Conservation (phyloP, 225 moss, liverwort and hornwort species). For the Ulota crispa region DNA sequence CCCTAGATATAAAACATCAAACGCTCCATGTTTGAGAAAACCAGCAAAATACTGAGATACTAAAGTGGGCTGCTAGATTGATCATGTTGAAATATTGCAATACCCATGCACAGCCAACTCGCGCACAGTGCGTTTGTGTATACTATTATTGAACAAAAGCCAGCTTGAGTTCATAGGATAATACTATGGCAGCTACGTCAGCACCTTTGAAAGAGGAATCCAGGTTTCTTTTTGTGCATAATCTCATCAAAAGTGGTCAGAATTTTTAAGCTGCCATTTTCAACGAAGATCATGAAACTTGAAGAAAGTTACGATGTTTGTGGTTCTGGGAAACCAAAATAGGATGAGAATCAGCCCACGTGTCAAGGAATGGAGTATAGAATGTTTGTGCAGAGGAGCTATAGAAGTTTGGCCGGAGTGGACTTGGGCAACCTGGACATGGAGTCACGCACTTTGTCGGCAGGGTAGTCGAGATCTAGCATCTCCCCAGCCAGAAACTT, state of each 20-base stretch:
- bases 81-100: too few relatives aligned
- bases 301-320: background rate
- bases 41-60: too few relatives aligned
- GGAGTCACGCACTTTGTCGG: conserved; percentile 37
- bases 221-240: background rate
- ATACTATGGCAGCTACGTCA: background rate
- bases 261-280: too few relatives aligned
- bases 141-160: background rate
- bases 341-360: too few relatives aligned
- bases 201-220: background rate
- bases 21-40: too few relatives aligned
- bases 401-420: background rate
- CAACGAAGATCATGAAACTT: too few relatives aligned
- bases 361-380: too few relatives aligned
- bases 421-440: conserved; percentile 33
- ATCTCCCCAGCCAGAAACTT: conserved; percentile 35
- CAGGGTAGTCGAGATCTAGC: conserved; percentile 50
- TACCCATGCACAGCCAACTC: too few relatives aligned
- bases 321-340: background rate
- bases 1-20: too few relatives aligned
- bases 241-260: background rate
- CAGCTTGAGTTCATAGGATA: background rate
- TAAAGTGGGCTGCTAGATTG: too few relatives aligned
- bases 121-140: too few relatives aligned
- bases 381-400: background rate